A percentile compares a stretch with the other conserved stretches of the same genome.
phyloP scores from a whole-genome alignment of 78 protist genomes.

The Dictyostelium brefeldianum region DNA sequence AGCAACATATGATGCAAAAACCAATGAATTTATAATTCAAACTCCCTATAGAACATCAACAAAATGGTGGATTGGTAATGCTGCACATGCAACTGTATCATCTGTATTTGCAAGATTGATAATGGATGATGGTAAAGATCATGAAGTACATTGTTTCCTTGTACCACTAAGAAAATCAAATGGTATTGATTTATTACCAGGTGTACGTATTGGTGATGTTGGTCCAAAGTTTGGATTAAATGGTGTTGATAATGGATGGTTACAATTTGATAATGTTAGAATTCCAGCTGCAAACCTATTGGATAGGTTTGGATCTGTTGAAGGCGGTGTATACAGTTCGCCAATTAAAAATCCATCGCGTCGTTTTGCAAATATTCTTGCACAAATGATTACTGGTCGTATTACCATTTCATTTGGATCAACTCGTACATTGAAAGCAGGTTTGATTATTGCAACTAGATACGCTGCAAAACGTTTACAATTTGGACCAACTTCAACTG shows the following conservation, averaged over 20 bases:
- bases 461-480: constrained; percentile 68
- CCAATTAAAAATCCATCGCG: constrained; percentile 60
- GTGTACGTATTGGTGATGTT: constrained; percentile 80
- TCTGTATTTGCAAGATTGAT: constrained; percentile 82
- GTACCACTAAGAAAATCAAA: constrained; percentile 63
- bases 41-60: constrained; percentile 81
- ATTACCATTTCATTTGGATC: constrained; percentile 49
- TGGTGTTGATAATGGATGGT: constrained; percentile 79
- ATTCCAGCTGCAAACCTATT: constrained; percentile 68
- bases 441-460: constrained; percentile 51
- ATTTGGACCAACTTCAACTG: constrained; percentile 52
- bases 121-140: constrained; percentile 74
- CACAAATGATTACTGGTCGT: constrained; percentile 84
- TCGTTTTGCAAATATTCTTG: constrained; percentile 63
- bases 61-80: constrained; percentile 86
- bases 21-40: constrained; percentile 77
- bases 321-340: constrained; percentile 42
- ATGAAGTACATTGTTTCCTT: constrained; percentile 81
- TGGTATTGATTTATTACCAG: constrained; percentile 77
- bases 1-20: constrained; percentile 85
- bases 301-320: constrained; percentile 59
- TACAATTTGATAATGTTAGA: constrained; percentile 84
- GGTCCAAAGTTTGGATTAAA: constrained; percentile 83
- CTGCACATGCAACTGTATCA: constrained; percentile 66
- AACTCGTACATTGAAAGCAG: constrained; percentile 34